Conservation (phyloP, 768 basidiomycete species). For the Pisolithus orientalis region DNA sequence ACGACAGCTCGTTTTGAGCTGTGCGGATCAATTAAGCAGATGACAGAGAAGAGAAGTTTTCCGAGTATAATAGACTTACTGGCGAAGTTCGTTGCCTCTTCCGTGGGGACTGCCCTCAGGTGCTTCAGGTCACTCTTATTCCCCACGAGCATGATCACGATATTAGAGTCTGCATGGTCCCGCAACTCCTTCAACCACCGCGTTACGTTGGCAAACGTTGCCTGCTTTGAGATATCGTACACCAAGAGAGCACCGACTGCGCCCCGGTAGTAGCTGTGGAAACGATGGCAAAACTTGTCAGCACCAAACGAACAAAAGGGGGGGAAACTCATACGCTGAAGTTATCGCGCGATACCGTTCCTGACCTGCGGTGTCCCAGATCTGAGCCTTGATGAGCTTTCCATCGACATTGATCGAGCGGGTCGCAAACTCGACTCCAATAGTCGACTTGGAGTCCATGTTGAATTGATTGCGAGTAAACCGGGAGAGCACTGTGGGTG, state of each 20-base stretch:
- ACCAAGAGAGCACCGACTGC: slow-evolving; percentile 90
- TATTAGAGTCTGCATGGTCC: slow-evolving; percentile 90
- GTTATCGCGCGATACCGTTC: slow-evolving; percentile 98
- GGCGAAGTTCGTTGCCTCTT: slow-evolving; percentile 91
- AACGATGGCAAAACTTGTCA: slow-evolving; percentile 1
- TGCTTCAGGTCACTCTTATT: slow-evolving; percentile 99
- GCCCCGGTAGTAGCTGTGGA: slow-evolving; percentile 87
- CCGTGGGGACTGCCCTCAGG: slow-evolving; percentile 90
- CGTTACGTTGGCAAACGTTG: slow-evolving; percentile 89
- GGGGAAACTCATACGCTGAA: slow-evolving; percentile 55
- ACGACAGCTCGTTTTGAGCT: slow-evolving; percentile 90
- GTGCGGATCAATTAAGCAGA: slow-evolving; percentile 1
- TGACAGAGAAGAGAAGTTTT: neutral
- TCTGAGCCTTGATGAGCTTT: slow-evolving; percentile 96
- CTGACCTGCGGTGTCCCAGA: slow-evolving; percentile 99
- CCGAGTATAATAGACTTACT: slow-evolving; percentile 42
- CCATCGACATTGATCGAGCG: slow-evolving; percentile 92
- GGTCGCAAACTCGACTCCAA: slow-evolving; percentile 98
- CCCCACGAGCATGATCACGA: slow-evolving; percentile 93
- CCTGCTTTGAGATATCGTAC: slow-evolving; percentile 92
- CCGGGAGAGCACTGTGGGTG: slow-evolving; percentile 83
- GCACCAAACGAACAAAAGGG: neutral
- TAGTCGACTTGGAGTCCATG: slow-evolving; percentile 97
- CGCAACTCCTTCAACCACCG: slow-evolving; percentile 97
- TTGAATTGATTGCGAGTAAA: slow-evolving; percentile 99